A percentile compares a stretch with the other conserved stretches of the same genome.
phyloP scores from a whole-genome alignment of 805 yeast genomes.

The Candida gorgasii region DNA sequence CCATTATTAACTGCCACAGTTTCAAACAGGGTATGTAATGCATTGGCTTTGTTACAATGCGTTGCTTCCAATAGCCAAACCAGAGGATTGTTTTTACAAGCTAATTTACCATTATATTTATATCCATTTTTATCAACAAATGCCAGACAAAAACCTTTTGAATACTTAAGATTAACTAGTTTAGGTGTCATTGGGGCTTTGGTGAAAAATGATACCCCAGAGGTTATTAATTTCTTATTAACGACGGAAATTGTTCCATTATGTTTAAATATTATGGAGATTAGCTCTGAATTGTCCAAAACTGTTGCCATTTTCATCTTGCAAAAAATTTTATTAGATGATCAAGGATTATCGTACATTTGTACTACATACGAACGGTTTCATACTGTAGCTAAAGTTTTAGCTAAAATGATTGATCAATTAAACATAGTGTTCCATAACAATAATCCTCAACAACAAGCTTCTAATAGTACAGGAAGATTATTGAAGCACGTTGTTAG shows the following conservation, averaged over 20 bases:
- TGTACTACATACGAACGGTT: slow-evolving; percentile 95
- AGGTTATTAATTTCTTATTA: slow-evolving; percentile 84
- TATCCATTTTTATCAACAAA: slow-evolving; percentile 94
- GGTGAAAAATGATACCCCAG: slow-evolving; percentile 94
- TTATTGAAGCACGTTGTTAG: slow-evolving; percentile 90
- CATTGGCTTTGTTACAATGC: slow-evolving; percentile 90
- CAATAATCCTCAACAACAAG: slow-evolving; percentile 17
- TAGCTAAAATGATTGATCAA: slow-evolving; percentile 87
- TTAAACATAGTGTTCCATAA: slow-evolving; percentile 32
- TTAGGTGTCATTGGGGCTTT: slow-evolving; percentile 96
- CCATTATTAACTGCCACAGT: slow-evolving; percentile 83
- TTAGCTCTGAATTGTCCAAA: slow-evolving; percentile 88
- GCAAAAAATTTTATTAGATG: slow-evolving; percentile 89
- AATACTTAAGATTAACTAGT: slow-evolving; percentile 87
- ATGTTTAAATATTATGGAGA: slow-evolving; percentile 92
- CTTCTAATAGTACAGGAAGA: slow-evolving; percentile 63
- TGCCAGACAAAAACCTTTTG: slow-evolving; percentile 90
- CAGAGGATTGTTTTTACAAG: slow-evolving; percentile 77
- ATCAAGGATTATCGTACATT: slow-evolving; percentile 84
- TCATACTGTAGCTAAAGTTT: slow-evolving; percentile 88
- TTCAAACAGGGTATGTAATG: slow-evolving; percentile 93
- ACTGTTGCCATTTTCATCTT: slow-evolving; percentile 96
- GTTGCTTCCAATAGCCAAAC: slow-evolving; percentile 96
- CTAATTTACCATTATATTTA: slow-evolving; percentile 87
- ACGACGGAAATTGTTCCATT: slow-evolving; percentile 97